Conservation (phyloP, 2,329 filamentous ascomycete species). For the Ceratocystis alfenasii region DNA sequence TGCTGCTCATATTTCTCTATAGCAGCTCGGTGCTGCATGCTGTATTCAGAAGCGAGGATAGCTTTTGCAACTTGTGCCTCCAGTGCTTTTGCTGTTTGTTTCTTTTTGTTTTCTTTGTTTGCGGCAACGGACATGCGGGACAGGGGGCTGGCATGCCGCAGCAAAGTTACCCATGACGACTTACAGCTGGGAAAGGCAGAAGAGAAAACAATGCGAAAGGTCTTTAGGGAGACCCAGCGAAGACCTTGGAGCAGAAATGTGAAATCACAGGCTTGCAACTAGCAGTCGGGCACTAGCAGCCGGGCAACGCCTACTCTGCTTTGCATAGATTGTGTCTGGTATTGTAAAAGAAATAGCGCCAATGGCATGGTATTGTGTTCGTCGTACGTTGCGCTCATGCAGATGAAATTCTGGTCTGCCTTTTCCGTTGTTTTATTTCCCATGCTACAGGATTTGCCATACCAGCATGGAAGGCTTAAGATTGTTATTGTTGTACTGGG, state of each 20-base stretch:
- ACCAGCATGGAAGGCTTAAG: not conserved
- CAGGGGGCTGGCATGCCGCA: not conserved
- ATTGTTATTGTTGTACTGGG: not conserved
- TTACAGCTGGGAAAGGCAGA: not conserved
- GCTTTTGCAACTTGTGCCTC: not conserved
- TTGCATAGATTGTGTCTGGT: not conserved
- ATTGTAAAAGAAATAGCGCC: not conserved
- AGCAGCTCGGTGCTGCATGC: no score
- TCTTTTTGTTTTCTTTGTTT: not conserved
- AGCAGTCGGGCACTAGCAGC: not conserved
- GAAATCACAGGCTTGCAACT: not conserved
- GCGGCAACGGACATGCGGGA: not conserved
- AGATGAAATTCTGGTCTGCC: not conserved
- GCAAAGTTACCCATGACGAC: not conserved
- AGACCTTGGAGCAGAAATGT: not conserved
- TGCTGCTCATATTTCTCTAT: no score
- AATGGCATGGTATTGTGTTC: constrained; percentile 1
- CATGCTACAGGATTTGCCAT: constrained; percentile 3
- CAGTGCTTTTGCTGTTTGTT: not conserved
- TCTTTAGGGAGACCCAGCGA: not conserved
- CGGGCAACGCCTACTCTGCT: not conserved
- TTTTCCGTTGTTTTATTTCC: not conserved
- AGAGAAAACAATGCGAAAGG: constrained; percentile 1
- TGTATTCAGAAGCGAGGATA: no score
- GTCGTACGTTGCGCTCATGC: not conserved